Base-by-base conservation (phyloP, 495 filamentous ascomycete species). In the Paragyromitra xinjiangensis region DNA sequence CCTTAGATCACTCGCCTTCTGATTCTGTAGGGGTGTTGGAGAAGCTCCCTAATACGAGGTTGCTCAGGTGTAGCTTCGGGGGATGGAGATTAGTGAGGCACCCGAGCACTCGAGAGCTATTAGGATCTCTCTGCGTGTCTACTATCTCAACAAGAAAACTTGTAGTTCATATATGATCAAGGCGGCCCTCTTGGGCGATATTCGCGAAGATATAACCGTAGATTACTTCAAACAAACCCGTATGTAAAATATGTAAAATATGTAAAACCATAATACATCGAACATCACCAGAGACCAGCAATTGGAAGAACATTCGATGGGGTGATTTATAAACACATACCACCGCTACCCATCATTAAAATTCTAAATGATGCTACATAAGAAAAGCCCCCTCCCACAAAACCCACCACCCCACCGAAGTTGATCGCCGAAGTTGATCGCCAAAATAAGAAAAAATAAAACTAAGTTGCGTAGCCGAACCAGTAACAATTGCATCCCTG, bases 401-500 rank as follows among this genome's bases (percentile, higher is more conserved):
- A n/a, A n/a, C n/a, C n/a, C n/a, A n/a, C n/a, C n/a, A n/a, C n/a
- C n/a, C n/a, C n/a, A n/a, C n/a, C n/a, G n/a, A n/a, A n/a, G n/a
- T n/a, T n/a, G n/a, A n/a, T n/a, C n/a, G n/a, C n/a, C n/a, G n/a
- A 6, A 29, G 56, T 19, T 8, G 4, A 7, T 2, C 8, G 8
- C 34, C 9, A 62, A 24, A 61, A 40, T 8, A 14, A 48, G 42
- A 9, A 58, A 61, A 9, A 9, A n/a, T 26, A 42, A 26, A 22
- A 69, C n/a, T 39, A 69, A 19, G 8, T 56, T 22, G 24, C 4
- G 53, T 4, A n/a, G 37, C 71, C 71, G 11, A 51, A 69, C 71
- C 71, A 74, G 19, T 50, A 58, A 26, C 71, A 74, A 6, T 62
- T 50, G 14, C 71, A 74, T 12, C 3, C 11, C 61, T 74, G 71